Conservation (phyloP, 495 filamentous ascomycete species). For the Tuber melanosporum region DNA sequence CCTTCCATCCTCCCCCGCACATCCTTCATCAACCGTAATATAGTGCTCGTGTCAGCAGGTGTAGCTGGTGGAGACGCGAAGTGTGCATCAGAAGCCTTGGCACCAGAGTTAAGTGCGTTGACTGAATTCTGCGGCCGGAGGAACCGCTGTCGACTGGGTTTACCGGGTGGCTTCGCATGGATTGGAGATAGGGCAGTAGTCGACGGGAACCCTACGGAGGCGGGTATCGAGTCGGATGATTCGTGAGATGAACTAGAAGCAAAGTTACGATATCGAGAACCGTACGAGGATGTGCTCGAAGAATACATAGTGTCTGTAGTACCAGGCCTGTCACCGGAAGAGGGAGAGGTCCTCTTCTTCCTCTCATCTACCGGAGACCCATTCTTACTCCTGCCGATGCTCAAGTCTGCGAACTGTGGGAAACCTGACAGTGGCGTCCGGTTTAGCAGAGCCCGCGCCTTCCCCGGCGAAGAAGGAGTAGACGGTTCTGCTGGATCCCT, state of each 20-base stretch:
- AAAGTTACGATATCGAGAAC: conserved; percentile 21
- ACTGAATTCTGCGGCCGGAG: conserved; percentile 39
- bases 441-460: conserved; percentile 21
- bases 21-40: conserved; percentile 62
- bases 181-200: conserved; percentile 26
- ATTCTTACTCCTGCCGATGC: conserved; percentile 29
- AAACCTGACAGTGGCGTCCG: conserved; percentile 14
- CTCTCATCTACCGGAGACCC: conserved; percentile 27
- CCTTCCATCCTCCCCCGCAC: conserved; percentile 66
- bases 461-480: conserved; percentile 27
- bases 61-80: conserved; percentile 46
- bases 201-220: conserved; percentile 39
- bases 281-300: conserved; percentile 20
- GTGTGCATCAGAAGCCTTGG: conserved; percentile 30
- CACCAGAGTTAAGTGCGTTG: conserved; percentile 29
- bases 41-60: conserved; percentile 56
- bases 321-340: conserved; percentile 15
- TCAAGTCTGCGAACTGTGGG: conserved; percentile 32
- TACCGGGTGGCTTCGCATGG: conserved; percentile 21
- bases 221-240: conserved; percentile 17
- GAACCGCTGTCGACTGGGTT: conserved; percentile 32
- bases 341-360: conserved; percentile 21
- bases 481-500: conserved; percentile 32
- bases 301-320: conserved; percentile 29
- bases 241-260: conserved; percentile 25